Base-by-base conservation (phyloP, 257 asterid species). In the Apocynum venetum region DNA sequence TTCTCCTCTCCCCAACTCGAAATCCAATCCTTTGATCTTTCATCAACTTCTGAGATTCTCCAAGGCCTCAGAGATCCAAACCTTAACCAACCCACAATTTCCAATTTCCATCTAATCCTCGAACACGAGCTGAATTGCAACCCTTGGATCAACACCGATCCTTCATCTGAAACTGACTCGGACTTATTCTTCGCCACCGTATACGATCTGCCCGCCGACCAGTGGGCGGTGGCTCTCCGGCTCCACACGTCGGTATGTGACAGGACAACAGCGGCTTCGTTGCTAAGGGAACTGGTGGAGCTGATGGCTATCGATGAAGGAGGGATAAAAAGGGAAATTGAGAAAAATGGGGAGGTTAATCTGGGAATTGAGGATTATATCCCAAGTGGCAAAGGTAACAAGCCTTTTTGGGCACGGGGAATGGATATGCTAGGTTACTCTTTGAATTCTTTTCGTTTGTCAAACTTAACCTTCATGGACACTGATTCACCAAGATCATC, bases 361-460 rank as follows among this genome's bases (percentile, higher is more conserved):
- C 78, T 88, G 81, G 90, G 84, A 56, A 84, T 95, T 61, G 99
- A 95, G 80, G 98, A 89, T 6, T 89, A 78, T 60, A 80, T 95
- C 72, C 97, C 98, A 3, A 44, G 63, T 64, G 98, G 95, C 61
- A 85, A 84, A 78, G 97, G 86, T 35, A 84, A 78, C 46, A 95
- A 93, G 78, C 89, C 93, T 6, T 80, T 95, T 77, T 95, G 99
- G 99, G 98, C 96, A 3, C 88, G 97, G 35, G 99, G 98, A 49
- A 79, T 90, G 46, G 97, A 95, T 76, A 87, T 93, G 94, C 79
- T 93, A 12, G 97, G 98, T 0, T 92, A 89, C 80, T 86, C 98
- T 15, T 80, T 95, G 80, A 95, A 95, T 82, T 89, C 94, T 6
- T 82, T 93, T 12, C 86, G 98, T 85, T 72, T 91, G 71, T 57